A percentile compares a stretch with the other conserved stretches of the same genome.
phyloP scores from a whole-genome alignment of 805 yeast genomes.

The Wickerhamiella spandovensis region DNA sequence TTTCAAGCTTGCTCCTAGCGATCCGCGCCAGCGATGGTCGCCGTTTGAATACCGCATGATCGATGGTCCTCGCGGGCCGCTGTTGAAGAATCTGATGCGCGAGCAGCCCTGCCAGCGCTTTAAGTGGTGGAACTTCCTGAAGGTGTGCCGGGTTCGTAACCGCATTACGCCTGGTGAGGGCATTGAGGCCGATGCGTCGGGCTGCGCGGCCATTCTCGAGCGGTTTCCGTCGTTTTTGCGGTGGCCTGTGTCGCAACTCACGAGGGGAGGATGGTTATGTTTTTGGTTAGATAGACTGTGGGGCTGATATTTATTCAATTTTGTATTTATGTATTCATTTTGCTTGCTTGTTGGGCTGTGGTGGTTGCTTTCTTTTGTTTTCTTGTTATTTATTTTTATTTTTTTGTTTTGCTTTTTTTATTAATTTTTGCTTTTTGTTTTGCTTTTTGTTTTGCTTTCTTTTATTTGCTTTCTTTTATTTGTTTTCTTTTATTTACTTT shows the following conservation, averaged over 20 bases:
- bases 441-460: no score
- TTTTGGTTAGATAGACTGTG: slow-evolving; percentile 47
- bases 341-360: no score
- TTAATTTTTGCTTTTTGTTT: no score
- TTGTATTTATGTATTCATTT: not conserved
- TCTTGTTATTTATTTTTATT: no score
- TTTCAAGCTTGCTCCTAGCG: slow-evolving; percentile 45
- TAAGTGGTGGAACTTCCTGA: slow-evolving; percentile 88
- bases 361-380: no score
- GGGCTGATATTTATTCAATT: slow-evolving; percentile 16
- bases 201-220: slow-evolving; percentile 11
- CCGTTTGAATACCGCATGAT: slow-evolving; percentile 84
- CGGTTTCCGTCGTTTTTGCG: slow-evolving; percentile 9
- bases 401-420: no score
- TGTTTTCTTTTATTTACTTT: no score
- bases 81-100: slow-evolving; percentile 61
- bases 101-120: slow-evolving; percentile 63
- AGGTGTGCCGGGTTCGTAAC: slow-evolving; percentile 66
- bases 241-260: slow-evolving; percentile 5
- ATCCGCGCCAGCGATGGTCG: slow-evolving; percentile 74
- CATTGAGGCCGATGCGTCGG: slow-evolving; percentile 34
- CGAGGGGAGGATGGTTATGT: slow-evolving; percentile 34
- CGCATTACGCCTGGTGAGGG: slow-evolving; percentile 76
- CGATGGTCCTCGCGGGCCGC: slow-evolving; percentile 88
- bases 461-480: no score